Base-by-base conservation (phyloP, 192 early-diverging fungal genomes). In the Entomortierella parvispora region DNA sequence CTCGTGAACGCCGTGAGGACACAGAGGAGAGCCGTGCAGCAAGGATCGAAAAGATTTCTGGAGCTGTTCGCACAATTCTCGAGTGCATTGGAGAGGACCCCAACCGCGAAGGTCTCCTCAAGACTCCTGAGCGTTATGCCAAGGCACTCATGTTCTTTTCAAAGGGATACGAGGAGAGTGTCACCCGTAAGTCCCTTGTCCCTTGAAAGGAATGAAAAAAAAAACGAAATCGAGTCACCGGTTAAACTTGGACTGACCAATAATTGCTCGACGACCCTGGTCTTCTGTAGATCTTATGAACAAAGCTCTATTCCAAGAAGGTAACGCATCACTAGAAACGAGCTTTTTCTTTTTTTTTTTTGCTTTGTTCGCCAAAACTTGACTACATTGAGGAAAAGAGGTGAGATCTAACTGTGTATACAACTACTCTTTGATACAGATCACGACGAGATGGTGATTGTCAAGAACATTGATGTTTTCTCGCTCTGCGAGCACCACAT, bases 381-480 rank as follows among this genome's bases (percentile, higher is more conserved):
- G 22, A 9, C 7, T 3, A 52, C 11, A 29, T 22, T 26, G 23
- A 17, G 32, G 4, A 18, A 31, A 15, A 31, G 18, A 28, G 23
- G 51, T 23, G 22, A 20, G n/a, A n/a, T n/a, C n/a, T n/a, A n/a
- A n/a, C n/a, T n/a, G n/a, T n/a, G n/a, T n/a, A n/a, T n/a, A n/a
- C n/a, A n/a, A n/a, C n/a, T n/a, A n/a, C n/a, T n/a, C n/a, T n/a
- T n/a, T n/a, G n/a, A n/a, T n/a, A n/a, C 70, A 89, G 95, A 98
- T 65, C 94, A 98, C 71, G 96, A 98, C 61, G 98, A 99, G 77
- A 99, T 99, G 97, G 98, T 99, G 9, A 96, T 99, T 84, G 98
- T 99, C 17, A 94, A 92, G 71, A 91, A 99, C 79, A 97, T 99
- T 55, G 94, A 97, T 62, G 88, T 99, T 8, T 97, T 95, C 76